Evolutionary conservation across 495 filamentous ascomycete species (phyloP).

Genomic region (Tuber umbilicatum): DNA sequence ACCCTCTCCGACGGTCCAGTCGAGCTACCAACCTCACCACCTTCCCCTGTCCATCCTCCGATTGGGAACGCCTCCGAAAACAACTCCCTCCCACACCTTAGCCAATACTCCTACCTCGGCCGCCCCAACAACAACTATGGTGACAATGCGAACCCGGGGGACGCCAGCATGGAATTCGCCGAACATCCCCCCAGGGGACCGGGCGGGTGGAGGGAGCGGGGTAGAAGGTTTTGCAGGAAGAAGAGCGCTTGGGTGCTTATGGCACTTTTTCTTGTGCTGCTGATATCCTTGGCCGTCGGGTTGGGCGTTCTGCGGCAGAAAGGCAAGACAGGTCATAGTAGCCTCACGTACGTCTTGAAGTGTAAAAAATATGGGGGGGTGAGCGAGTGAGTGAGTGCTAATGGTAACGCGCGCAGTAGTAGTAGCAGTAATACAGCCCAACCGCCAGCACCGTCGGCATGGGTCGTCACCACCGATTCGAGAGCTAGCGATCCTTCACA

Average conservation of each 20-base stretch:
- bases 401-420: neutral
- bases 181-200: neutral
- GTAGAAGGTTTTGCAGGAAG: neutral
- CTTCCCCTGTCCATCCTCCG: neutral
- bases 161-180: neutral
- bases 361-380: neutral
- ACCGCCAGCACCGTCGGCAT: neutral
- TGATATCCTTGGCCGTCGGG: neutral
- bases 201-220: neutral
- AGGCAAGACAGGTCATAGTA: neutral
- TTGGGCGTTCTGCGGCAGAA: neutral
- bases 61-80: neutral
- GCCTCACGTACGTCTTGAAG: neutral
- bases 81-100: neutral
- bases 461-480: neutral
- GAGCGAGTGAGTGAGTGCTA: neutral
- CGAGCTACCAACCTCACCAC: neutral
- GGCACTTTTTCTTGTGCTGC: neutral
- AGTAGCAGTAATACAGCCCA: neutral
- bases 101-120: neutral
- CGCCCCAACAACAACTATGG: neutral
- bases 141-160: neutral
- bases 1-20: neutral
- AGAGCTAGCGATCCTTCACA: neutral
- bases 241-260: neutral